These are phyloP conservation scores for Trichophyton verrucosum DNA, from an alignment of 2,329 filamentous ascomycete species.

Conservation along the genomic window DNA sequence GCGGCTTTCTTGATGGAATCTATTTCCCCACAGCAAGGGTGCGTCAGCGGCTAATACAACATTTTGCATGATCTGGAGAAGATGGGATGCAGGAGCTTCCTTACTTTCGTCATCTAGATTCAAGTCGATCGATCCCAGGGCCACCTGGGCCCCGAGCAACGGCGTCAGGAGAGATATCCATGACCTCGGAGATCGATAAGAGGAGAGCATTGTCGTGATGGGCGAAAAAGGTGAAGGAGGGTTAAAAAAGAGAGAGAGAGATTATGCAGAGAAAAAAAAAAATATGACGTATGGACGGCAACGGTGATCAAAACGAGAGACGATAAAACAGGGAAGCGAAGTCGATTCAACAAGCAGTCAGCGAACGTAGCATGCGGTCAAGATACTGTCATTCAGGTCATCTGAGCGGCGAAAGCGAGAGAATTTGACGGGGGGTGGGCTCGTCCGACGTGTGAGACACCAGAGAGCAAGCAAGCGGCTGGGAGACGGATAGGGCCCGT, in stretches of 20 bases:
- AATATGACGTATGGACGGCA: not conserved
- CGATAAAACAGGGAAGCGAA: not conserved
- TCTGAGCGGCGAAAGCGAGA: not conserved
- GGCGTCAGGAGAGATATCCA: slow-evolving; percentile 9
- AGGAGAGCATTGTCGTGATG: not conserved
- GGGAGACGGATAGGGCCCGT: not conserved
- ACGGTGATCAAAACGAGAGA: not conserved
- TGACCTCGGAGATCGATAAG: slow-evolving; percentile 1
- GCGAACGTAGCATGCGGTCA: not conserved
- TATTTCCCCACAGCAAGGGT: slow-evolving; percentile 12
- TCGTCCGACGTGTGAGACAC: not conserved
- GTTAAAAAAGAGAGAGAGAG: no score
- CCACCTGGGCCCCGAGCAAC: slow-evolving; percentile 17
- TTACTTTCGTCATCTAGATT: slow-evolving; percentile 19
- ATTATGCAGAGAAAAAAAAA: no score
- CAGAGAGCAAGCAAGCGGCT: not conserved
- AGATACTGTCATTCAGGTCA: not conserved
- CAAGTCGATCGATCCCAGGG: slow-evolving; percentile 16
- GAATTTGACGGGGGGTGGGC: not conserved
- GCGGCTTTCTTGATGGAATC: slow-evolving; percentile 26
- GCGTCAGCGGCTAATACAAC: not conserved
- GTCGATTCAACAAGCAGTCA: not conserved
- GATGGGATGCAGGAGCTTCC: not conserved
- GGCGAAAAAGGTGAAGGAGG: not conserved
- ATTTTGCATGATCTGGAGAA: no score